Conservation (phyloP, 1,139 yeast species). For the Blastobotrys malaysiensis region DNA sequence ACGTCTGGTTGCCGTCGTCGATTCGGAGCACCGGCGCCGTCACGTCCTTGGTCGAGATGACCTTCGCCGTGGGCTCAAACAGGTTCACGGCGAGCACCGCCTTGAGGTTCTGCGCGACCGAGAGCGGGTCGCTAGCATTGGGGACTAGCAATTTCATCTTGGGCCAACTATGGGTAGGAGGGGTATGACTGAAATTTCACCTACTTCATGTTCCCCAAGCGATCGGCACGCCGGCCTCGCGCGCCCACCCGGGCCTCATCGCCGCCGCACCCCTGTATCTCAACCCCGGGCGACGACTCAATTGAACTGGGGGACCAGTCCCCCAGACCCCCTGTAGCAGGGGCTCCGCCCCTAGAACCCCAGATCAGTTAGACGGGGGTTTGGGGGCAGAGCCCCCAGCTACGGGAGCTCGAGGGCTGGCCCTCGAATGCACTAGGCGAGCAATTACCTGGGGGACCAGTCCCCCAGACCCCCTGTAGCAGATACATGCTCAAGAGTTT, state of each 20-base stretch:
- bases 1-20: conserved; percentile 20
- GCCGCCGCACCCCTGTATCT: too few species aligned
- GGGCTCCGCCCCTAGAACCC: too few species aligned
- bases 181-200: not conserved
- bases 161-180: not conserved
- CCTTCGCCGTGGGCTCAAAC: conserved; percentile 12
- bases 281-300: too few species aligned
- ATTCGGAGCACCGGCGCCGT: conserved; percentile 9
- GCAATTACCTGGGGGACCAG: too few species aligned
- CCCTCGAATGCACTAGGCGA: too few species aligned
- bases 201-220: not conserved
- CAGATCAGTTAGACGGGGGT: too few species aligned
- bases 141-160: conserved; percentile 18
- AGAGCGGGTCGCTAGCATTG: conserved; percentile 19
- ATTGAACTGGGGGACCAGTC: too few species aligned
- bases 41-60: conserved; percentile 4
- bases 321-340: too few species aligned
- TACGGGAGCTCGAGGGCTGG: too few species aligned
- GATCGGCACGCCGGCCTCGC: not conserved
- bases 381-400: too few species aligned
- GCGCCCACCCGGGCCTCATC: not conserved
- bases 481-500: too few species aligned
- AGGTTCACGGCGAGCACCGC: conserved; percentile 20
- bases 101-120: conserved; percentile 21
- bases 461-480: too few species aligned